These are phyloP conservation scores for Patellaria atrata DNA, from an alignment of 495 filamentous ascomycete genomes.

Conservation along the genomic window DNA sequence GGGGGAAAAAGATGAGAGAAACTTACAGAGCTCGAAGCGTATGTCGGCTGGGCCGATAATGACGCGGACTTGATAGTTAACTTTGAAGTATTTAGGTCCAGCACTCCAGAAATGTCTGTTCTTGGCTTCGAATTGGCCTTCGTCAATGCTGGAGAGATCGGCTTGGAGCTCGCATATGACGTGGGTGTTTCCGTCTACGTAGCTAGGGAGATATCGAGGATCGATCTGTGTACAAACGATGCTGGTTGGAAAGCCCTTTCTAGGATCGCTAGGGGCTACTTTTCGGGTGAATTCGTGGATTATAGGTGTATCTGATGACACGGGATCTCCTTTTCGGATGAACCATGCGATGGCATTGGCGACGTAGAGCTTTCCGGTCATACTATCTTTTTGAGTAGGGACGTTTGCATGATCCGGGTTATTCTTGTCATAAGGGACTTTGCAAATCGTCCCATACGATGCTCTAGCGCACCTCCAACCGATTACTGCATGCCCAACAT, in stretches of 20 bases:
- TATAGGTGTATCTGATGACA: conserved; percentile 26
- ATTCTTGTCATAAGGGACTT: conserved; percentile 21
- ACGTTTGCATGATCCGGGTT: conserved; percentile 18
- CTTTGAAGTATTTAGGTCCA: conserved; percentile 25
- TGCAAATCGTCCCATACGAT: conserved; percentile 23
- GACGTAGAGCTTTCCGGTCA: conserved; percentile 22
- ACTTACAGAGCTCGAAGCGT: conserved; percentile 27
- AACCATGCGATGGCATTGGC: conserved; percentile 24
- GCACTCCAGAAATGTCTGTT: conserved; percentile 28
- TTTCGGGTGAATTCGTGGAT: conserved; percentile 28
- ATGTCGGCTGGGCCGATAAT: conserved; percentile 27
- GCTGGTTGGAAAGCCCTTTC: conserved; percentile 25
- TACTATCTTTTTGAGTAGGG: conserved; percentile 16
- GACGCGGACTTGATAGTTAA: conserved; percentile 27
- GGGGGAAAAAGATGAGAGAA: background rate
- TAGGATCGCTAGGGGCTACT: conserved; percentile 23
- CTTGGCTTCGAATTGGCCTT: conserved; percentile 27
- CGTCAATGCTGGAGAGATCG: conserved; percentile 24
- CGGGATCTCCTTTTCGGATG: conserved; percentile 27
- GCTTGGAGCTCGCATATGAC: conserved; percentile 27
- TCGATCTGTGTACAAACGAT: conserved; percentile 24
- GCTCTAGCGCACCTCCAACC: conserved; percentile 25
- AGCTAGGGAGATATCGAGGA: conserved; percentile 19
- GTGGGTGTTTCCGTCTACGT: conserved; percentile 18
- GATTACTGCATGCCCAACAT: conserved; percentile 20